phyloP scores from a whole-genome alignment of 148 eudicot genomes.

The Rhododendron griersonianum region DNA sequence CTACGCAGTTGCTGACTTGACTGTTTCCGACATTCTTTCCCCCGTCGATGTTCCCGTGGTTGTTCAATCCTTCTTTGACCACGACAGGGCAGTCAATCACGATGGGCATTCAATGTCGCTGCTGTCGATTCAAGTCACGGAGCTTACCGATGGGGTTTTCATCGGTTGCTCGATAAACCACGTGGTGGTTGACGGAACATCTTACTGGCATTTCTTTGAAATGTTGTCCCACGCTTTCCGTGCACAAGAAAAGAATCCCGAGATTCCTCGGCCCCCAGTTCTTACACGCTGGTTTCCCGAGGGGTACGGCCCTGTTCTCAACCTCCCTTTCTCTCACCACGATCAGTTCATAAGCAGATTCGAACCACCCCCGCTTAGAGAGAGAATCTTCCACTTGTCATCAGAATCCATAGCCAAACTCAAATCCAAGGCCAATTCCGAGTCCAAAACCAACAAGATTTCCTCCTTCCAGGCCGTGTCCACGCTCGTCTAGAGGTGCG shows the following conservation, averaged over 20 bases:
- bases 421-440: slow-evolving; percentile 22
- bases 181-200: slow-evolving; percentile 7
- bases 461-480: slow-evolving; percentile 27
- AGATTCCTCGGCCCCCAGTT: slow-evolving; percentile 10
- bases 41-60: slow-evolving; percentile 14
- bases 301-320: slow-evolving; percentile 15
- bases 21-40: slow-evolving; percentile 12
- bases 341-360: slow-evolving; percentile 20
- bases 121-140: slow-evolving; percentile 25
- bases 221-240: slow-evolving; percentile 14
- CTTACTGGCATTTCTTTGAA: slow-evolving; percentile 29
- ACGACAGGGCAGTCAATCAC: slow-evolving; percentile 18
- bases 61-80: slow-evolving; percentile 28
- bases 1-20: slow-evolving; percentile 7
- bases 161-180: slow-evolving; percentile 28
- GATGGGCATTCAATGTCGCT: slow-evolving; percentile 24
- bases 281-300: slow-evolving; percentile 18
- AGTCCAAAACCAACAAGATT: slow-evolving; percentile 12
- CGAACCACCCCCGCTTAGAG: slow-evolving; percentile 16
- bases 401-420: slow-evolving; percentile 13
- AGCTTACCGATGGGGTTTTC: slow-evolving; percentile 26
- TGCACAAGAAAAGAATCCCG: not conserved
- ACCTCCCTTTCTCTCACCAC: slow-evolving; percentile 22
- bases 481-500: slow-evolving; percentile 20
- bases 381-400: slow-evolving; percentile 29